Evolutionary conservation across 306 rosid species (phyloP).

Genomic region (Dalbergia cultrata): DNA sequence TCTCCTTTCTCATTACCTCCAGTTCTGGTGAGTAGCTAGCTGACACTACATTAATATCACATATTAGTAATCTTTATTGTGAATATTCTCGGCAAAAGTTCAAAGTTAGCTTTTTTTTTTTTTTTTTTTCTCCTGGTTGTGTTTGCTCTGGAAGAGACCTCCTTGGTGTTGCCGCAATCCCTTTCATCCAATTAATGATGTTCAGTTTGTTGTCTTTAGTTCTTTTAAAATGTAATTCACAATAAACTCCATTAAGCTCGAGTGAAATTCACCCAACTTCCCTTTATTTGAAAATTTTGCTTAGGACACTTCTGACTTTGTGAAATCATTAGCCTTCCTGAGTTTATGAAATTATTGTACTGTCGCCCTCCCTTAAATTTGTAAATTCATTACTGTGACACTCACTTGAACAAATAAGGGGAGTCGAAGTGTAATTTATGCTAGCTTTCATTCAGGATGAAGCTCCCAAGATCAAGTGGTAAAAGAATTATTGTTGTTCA

Average conservation of each 20-base stretch:
- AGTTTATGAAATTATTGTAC: no score
- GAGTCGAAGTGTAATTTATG: no score
- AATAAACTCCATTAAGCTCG: no score
- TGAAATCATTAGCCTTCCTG: no score
- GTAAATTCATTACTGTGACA: no score
- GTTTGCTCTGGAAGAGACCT: neutral
- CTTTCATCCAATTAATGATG: slow-evolving; percentile 10
- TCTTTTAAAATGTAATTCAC: neutral
- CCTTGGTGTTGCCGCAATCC: neutral
- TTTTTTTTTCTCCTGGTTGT: slow-evolving; percentile 7
- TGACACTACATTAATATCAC: slow-evolving; percentile 28
- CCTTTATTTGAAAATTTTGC: no score
- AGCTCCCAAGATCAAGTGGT: neutral
- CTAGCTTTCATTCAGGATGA: no score
- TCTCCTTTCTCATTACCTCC: slow-evolving; percentile 60
- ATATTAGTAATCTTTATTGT: slow-evolving; percentile 1
- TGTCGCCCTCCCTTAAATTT: no score
- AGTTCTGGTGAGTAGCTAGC: slow-evolving; percentile 68
- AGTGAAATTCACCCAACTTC: no score
- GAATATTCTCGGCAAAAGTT: slow-evolving; percentile 16
- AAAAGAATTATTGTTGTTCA: slow-evolving; percentile 35
- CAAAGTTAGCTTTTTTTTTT: neutral
- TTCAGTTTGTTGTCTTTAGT: slow-evolving; percentile 7
- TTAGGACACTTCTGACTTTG: no score
- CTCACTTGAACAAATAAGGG: no score